These are phyloP conservation scores for Colletotrichum paranaense DNA, from an alignment of 2,329 filamentous ascomycete genomes.

Conservation along the genomic window DNA sequence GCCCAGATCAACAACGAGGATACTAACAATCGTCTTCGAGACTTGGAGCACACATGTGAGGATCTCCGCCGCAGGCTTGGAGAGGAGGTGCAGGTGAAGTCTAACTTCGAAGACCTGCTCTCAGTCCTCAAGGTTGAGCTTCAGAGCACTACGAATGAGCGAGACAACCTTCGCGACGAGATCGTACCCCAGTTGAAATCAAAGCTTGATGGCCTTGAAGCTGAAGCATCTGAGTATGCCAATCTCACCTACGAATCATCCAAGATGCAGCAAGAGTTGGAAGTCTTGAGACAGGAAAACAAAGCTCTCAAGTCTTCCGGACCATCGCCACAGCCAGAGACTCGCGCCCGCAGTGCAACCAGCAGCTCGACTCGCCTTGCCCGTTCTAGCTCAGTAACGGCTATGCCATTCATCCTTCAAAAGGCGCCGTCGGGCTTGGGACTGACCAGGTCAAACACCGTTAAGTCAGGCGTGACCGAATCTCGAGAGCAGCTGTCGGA, in stretches of 20 bases:
- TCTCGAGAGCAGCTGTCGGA: conserved; percentile 79
- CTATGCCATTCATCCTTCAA: conserved; percentile 54
- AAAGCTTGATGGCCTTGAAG: conserved; percentile 81
- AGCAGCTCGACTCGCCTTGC: conserved; percentile 52
- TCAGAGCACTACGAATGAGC: conserved; percentile 84
- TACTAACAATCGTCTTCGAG: conserved; percentile 72
- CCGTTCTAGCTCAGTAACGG: conserved; percentile 75
- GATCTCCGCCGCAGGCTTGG: conserved; percentile 83
- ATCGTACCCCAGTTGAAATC: conserved; percentile 83
- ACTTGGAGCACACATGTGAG: conserved; percentile 84
- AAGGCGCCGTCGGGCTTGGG: conserved; percentile 49
- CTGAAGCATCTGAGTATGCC: conserved; percentile 77
- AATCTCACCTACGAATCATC: conserved; percentile 82
- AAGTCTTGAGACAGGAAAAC: conserved; percentile 76
- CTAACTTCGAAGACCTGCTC: conserved; percentile 93
- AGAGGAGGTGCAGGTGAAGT: conserved; percentile 88
- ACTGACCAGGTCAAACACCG: conserved; percentile 70
- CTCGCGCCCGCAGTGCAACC: conserved; percentile 41
- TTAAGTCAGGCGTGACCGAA: conserved; percentile 59
- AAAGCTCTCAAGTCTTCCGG: conserved; percentile 63
- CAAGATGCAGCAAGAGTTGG: conserved; percentile 88
- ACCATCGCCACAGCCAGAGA: conserved; percentile 22
- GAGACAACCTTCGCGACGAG: conserved; percentile 91
- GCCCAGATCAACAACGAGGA: conserved; percentile 67
- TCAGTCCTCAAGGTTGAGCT: conserved; percentile 86